Base-by-base conservation (phyloP, 768 basidiomycete genomes). In the Amanita rubescens region DNA sequence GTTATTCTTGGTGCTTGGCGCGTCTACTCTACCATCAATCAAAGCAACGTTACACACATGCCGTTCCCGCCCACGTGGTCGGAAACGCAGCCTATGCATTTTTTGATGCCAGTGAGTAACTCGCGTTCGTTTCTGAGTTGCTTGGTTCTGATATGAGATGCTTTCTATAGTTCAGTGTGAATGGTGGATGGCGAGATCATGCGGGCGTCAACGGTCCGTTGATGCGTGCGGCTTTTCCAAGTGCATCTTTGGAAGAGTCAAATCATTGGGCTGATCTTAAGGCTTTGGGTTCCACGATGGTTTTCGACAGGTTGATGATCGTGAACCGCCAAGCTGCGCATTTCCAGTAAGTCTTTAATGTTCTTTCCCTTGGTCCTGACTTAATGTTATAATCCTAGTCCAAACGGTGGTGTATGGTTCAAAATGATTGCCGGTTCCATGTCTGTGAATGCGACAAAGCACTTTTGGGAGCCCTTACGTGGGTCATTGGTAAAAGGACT, bases 261-360 rank as follows among this genome's bases (percentile, higher is more conserved):
- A 68, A 71, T 25, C 82, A 85, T 59, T 90, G 87, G 84, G 53
- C 71, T 7, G 87, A 88, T 65, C 71, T 85, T 22, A 69, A 74
- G n/a, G 61, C 54, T 25, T 56, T 71, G 32, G 62, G 68, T 32
- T 65, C 65, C 19, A 83, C 81, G 11, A 78, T 80, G 67, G 72
- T 81, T 48, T 85, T 89, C 60, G 79, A 82, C 27, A 75, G 77
- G 10, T 75, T 81, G 7, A 68, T 87, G 47, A 68, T 88, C 51
- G 69, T 81, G 35, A 85, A 84, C 65, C 79, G 85, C 24, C 75
- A 75, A 22, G 80, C 85, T 2, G 79, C 86, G 1, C 83, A 85
- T 67, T 57, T 55, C 47, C 67, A 71, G 74, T 74, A 57, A 22
- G 69, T 62, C 33, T 54, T 1, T 12, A 3, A 10, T 32, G 3